A percentile compares a stretch with the other conserved stretches of the same genome.
These are phyloP conservation scores for Rhizophlyctis rosea DNA, from an alignment of 192 early-diverging fungal species.

Conservation along the genomic window DNA sequence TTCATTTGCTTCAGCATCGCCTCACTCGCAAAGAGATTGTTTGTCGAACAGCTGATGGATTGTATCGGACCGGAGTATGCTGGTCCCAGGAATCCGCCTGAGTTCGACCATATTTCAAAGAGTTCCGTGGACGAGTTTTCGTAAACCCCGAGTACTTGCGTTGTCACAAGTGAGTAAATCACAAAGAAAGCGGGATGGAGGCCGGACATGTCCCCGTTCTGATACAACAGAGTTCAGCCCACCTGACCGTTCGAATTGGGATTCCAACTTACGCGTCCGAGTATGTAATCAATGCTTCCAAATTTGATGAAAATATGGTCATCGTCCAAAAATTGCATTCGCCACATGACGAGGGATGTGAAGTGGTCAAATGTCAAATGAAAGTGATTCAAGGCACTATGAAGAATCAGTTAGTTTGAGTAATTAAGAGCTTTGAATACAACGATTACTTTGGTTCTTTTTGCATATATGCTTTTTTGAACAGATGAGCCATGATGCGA, in stretches of 20 bases:
- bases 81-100: constrained; percentile 40
- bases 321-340: constrained; percentile 64
- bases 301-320: constrained; percentile 66
- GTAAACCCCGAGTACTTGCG: constrained; percentile 57
- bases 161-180: constrained; percentile 55
- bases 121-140: constrained; percentile 66
- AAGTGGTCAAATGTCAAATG: constrained; percentile 62
- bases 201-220: too few species aligned
- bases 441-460: constrained; percentile 37
- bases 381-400: constrained; percentile 47
- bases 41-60: constrained; percentile 43
- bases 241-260: too few species aligned
- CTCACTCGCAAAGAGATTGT: constrained; percentile 58
- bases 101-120: constrained; percentile 49
- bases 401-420: neutral
- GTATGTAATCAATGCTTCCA: constrained; percentile 50
- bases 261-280: constrained; percentile 40
- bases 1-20: constrained; percentile 50
- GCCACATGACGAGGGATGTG: constrained; percentile 61
- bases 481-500: constrained; percentile 62
- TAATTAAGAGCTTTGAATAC: neutral
- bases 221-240: too few species aligned
- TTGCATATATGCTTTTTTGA: constrained; percentile 46
- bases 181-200: constrained; percentile 62
- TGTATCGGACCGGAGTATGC: constrained; percentile 7